A percentile compares a stretch with the other conserved stretches of the same genome.
Conservation (phyloP, 805 yeast genomes). For the Danielia reshetovae region DNA sequence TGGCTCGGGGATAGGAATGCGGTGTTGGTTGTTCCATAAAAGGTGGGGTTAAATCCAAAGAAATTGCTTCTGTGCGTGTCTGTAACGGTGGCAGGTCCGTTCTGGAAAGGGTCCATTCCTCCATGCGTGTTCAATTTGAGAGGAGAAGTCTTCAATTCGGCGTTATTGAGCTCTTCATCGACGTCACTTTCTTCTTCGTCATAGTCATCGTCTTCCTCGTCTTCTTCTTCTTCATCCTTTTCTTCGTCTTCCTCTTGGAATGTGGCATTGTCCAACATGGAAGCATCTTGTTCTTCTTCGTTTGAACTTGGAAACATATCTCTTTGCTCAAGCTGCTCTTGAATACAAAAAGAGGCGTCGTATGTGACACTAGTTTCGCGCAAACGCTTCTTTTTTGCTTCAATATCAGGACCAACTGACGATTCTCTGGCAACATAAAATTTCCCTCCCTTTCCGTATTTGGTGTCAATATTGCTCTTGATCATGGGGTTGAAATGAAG, state of each 20-base stretch:
- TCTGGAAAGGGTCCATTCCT: slow-evolving; percentile 3
- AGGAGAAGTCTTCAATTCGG: slow-evolving; percentile 8
- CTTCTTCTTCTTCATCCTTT: slow-evolving; percentile 10
- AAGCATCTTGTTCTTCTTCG: not conserved
- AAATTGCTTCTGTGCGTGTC: not conserved
- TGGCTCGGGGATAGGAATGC: slow-evolving; percentile 1
- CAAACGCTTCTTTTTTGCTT: slow-evolving; percentile 5
- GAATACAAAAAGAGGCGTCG: not conserved
- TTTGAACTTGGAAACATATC: not conserved
- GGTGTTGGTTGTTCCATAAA: not conserved
- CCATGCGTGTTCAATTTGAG: slow-evolving; percentile 10
- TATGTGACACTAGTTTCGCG: slow-evolving; percentile 12
- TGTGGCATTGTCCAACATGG: not conserved
- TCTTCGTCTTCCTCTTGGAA: not conserved
- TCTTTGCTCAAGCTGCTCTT: not conserved
- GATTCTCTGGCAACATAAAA: slow-evolving; percentile 58
- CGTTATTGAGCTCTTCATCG: slow-evolving; percentile 24
- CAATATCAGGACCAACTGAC: slow-evolving; percentile 10
- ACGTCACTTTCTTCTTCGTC: slow-evolving; percentile 32
- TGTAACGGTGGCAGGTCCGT: not conserved
- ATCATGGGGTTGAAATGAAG: slow-evolving; percentile 77
- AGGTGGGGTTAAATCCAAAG: not conserved
- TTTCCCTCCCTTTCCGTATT: slow-evolving; percentile 87
- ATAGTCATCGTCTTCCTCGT: slow-evolving; percentile 18
- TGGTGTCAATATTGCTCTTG: slow-evolving; percentile 72